These are phyloP conservation scores for Athelia sp. DNA, from an alignment of 1,284 basidiomycete species.

Conservation along the genomic window DNA sequence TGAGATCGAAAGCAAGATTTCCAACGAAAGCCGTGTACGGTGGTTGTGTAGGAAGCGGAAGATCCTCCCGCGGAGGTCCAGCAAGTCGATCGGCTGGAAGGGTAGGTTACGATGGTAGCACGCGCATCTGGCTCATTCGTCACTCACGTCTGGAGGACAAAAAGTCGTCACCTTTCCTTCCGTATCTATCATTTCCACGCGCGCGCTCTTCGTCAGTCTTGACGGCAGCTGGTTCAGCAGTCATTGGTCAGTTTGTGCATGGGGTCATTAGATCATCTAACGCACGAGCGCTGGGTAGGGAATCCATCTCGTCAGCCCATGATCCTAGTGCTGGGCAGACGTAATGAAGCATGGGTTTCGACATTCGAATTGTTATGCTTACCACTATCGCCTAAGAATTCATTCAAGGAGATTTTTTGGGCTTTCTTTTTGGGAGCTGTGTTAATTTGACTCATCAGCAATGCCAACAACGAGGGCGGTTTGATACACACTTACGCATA, in stretches of 20 bases:
- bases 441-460: slow-evolving; percentile 1
- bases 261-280: slow-evolving; percentile 11
- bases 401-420: slow-evolving; percentile 86
- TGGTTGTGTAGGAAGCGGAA: slow-evolving; percentile 91
- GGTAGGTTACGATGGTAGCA: slow-evolving; percentile 9
- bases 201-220: slow-evolving; percentile 53
- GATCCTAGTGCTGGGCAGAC: slow-evolving; percentile 65
- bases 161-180: slow-evolving; percentile 57
- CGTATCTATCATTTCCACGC: slow-evolving; percentile 47
- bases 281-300: slow-evolving; percentile 86
- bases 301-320: slow-evolving; percentile 97
- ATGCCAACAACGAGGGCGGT: no score
- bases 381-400: slow-evolving; percentile 84
- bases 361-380: slow-evolving; percentile 23
- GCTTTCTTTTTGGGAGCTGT: slow-evolving; percentile 80
- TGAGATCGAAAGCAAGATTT: slow-evolving; percentile 92
- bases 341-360: slow-evolving; percentile 14
- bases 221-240: slow-evolving; percentile 45
- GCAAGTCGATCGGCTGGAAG: slow-evolving; percentile 54
- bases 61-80: slow-evolving; percentile 74
- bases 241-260: slow-evolving; percentile 9
- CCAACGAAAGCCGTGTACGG: slow-evolving; percentile 97
- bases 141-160: slow-evolving; percentile 52
- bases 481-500: no score
- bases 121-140: slow-evolving; percentile 2